Evolutionary conservation across 2,329 filamentous ascomycete species (phyloP).

Genomic region (Alternaria angustiovoidea): DNA sequence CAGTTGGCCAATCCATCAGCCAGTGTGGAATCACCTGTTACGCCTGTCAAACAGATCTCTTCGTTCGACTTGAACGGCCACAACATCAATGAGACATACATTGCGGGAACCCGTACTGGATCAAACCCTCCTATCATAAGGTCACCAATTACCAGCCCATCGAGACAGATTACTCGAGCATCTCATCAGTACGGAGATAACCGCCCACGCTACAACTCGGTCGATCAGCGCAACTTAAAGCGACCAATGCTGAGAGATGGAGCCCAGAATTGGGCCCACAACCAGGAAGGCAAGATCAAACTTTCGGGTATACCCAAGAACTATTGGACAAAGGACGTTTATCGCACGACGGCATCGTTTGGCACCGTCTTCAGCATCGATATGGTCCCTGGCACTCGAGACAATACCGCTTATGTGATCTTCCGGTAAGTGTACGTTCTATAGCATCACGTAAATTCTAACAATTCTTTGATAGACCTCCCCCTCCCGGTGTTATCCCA

Average conservation of each 20-base stretch:
- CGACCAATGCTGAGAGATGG: constrained; percentile 8
- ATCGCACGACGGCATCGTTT: constrained; percentile 30
- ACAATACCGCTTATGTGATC: constrained; percentile 30
- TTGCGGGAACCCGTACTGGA: background rate
- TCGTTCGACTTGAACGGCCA: constrained; percentile 21
- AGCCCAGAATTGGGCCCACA: constrained; percentile 24
- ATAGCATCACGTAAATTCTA: background rate
- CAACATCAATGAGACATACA: constrained; percentile 28
- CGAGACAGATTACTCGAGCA: background rate
- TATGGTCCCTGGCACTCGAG: constrained; percentile 18
- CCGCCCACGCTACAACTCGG: background rate
- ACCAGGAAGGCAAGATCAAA: constrained; percentile 36
- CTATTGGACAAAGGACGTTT: constrained; percentile 31
- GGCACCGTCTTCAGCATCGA: constrained; percentile 44
- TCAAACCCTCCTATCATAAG: background rate
- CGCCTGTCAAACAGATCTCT: constrained; percentile 12
- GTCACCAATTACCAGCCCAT: background rate
- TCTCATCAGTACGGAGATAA: background rate
- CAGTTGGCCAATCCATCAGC: background rate
- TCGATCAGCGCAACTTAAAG: background rate
- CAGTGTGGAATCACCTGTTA: constrained; percentile 4
- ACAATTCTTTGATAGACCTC: constrained; percentile 20
- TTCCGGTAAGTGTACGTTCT: constrained; percentile 30
- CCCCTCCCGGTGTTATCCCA: constrained; percentile 16
- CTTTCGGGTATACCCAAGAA: constrained; percentile 24